These are phyloP conservation scores for Fusarium sp. DNA, from an alignment of 2,329 filamentous ascomycete species.

Conservation along the genomic window DNA sequence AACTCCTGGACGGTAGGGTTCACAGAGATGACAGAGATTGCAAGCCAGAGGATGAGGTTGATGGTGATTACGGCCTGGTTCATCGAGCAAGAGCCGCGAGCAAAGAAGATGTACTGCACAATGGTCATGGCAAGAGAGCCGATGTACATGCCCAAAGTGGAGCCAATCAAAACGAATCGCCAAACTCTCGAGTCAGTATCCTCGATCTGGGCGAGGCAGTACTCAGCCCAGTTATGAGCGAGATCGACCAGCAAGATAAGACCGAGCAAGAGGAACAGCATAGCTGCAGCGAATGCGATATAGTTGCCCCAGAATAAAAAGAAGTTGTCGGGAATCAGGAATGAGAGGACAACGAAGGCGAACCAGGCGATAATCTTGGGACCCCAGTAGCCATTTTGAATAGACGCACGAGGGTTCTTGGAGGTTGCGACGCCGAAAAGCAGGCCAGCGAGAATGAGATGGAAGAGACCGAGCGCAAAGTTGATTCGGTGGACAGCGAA, in stretches of 20 bases:
- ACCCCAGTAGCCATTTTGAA: constrained; percentile 99
- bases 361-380: constrained; percentile 95
- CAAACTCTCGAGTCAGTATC: constrained; percentile 85
- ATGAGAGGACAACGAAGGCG: constrained; percentile 86
- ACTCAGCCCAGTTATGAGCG: constrained; percentile 96
- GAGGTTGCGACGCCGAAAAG: constrained; percentile 89
- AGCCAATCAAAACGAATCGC: constrained; percentile 89
- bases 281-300: constrained; percentile 86
- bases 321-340: constrained; percentile 94
- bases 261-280: constrained; percentile 93
- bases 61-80: constrained; percentile 96
- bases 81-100: constrained; percentile 84
- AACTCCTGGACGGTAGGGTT: constrained; percentile 90
- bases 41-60: constrained; percentile 86
- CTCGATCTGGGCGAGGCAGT: constrained; percentile 94
- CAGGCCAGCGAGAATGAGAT: constrained; percentile 85
- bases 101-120: constrained; percentile 98
- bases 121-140: constrained; percentile 93
- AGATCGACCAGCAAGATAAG: constrained; percentile 93
- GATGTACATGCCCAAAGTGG: constrained; percentile 93
- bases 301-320: constrained; percentile 98
- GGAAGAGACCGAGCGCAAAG: constrained; percentile 95
- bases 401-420: constrained; percentile 84
- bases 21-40: constrained; percentile 85
- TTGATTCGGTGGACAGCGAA: constrained; percentile 97